Evolutionary conservation across 805 yeast species (phyloP).

Genomic region (Wickerhamomyces kurtzmanii): DNA sequence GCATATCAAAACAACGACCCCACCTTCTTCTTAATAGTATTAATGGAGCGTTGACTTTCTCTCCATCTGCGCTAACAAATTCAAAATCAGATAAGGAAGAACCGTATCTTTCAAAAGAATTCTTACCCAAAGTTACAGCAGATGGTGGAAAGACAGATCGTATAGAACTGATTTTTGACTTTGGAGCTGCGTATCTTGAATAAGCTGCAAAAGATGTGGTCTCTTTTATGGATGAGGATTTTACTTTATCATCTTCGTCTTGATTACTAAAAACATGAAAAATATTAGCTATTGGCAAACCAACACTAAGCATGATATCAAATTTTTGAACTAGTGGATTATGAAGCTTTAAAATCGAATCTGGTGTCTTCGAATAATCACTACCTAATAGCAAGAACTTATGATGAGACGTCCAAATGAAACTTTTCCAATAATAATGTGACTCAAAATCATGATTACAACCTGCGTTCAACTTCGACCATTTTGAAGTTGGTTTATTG

Average conservation of each 20-base stretch:
- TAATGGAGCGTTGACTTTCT: constrained; percentile 52
- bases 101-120: constrained; percentile 61
- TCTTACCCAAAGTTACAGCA: constrained; percentile 70
- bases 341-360: too few species aligned
- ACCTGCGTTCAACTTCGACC: constrained; percentile 53
- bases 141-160: constrained; percentile 66
- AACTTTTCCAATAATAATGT: constrained; percentile 58
- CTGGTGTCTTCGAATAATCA: too few species aligned
- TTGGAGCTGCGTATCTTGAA: constrained; percentile 69
- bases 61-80: constrained; percentile 61
- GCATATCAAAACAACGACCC: constrained; percentile 61
- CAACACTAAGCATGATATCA: constrained; percentile 35
- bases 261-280: constrained; percentile 12
- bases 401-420: constrained; percentile 74
- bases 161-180: constrained; percentile 53
- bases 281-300: constrained; percentile 44
- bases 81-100: constrained; percentile 62
- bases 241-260: not conserved
- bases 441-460: constrained; percentile 41
- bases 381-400: constrained; percentile 54
- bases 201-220: constrained; percentile 47
- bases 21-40: constrained; percentile 60
- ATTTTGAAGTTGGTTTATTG: constrained; percentile 45
- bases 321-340: constrained; percentile 32
- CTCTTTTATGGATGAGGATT: constrained; percentile 6